Evolutionary conservation across 306 rosid species (phyloP).

Genomic region (Prunus kanzakura): DNA sequence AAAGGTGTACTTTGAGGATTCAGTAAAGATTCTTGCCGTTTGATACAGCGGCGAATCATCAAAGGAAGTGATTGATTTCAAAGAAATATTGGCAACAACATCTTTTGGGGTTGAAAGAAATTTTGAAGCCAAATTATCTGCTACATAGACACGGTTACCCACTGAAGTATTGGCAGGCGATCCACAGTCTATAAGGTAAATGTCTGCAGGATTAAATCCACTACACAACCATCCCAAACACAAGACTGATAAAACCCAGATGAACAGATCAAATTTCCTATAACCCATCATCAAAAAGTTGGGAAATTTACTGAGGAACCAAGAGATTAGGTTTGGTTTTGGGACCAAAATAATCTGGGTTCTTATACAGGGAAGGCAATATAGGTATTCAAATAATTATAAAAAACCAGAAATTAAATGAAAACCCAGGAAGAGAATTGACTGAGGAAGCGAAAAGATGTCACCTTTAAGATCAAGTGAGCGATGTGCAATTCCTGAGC

Average conservation of each 20-base stretch:
- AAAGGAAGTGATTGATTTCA: constrained; percentile 29
- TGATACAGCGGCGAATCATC: constrained; percentile 48
- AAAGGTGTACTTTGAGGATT: constrained; percentile 62
- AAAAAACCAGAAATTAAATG: background rate
- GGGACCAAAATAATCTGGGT: constrained; percentile 17
- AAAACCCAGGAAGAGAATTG: constrained; percentile 17
- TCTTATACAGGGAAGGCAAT: background rate
- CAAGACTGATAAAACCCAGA: constrained; percentile 44
- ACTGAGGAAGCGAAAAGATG: constrained; percentile 14
- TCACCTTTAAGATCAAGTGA: constrained; percentile 29
- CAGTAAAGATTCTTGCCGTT: constrained; percentile 73
- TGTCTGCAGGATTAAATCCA: constrained; percentile 55
- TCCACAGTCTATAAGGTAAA: constrained; percentile 85
- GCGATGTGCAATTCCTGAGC: constrained; percentile 6
- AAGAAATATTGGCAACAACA: constrained; percentile 50
- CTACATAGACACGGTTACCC: constrained; percentile 50
- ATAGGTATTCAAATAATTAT: background rate
- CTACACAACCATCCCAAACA: constrained; percentile 43
- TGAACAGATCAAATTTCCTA: constrained; percentile 35
- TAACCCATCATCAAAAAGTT: constrained; percentile 33
- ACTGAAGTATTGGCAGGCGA: constrained; percentile 42
- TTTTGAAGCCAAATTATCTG: constrained; percentile 54
- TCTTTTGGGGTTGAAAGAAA: constrained; percentile 56
- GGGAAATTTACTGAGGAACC: constrained; percentile 12
- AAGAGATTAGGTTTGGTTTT: background rate